Base-by-base conservation (phyloP, 495 filamentous ascomycete species). In the Trichoderma parareesei region DNA sequence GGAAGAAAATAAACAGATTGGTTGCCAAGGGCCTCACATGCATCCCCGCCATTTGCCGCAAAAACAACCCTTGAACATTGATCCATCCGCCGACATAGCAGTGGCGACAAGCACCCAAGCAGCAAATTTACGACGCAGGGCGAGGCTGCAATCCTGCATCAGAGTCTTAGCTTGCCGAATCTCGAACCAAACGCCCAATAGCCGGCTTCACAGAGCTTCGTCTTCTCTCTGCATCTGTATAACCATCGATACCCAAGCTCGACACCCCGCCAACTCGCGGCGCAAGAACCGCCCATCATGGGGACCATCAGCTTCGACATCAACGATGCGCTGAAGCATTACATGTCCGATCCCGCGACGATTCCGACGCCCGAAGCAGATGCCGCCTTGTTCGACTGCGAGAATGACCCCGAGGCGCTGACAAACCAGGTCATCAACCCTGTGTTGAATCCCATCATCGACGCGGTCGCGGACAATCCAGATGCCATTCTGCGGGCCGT, bases 271-370 rank as follows among this genome's bases (percentile, higher is more conserved):
- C 69, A 41, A 27, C 27, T n/a, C 64, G 55, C 37, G 65, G 65
- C 71, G 68, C 59, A 64, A 65, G 65, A 55, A 65, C 46, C 65
- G 55, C 65, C 72, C 72, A 79, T 68, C 69, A 96, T 96, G 92
- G 91, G 90, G 72, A 76, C 73, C 64, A 80, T 90, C 69, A 84
- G 87, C 66, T 99, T 98, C 77, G 91, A 98, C 74, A 90, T 99
- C 75, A 97, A 97, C 76, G 87, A 94, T 71, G 89, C 92, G 67
- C 87, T 98, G 76, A 97, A 96, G 80, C 83, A 89, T 72, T 98
- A 99, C 76, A 88, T 96, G 81, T 91, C 89, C 78, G 91, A 97
- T 76, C 95, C 95, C 2, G 79, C 87, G 55, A 83, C 83, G 48
- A 85, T 98, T 43, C 82, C 89, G 4, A 97, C 91, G n/a, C 85